Conservation (phyloP, 176 grass and related monocot species). For the Avena eriantha region DNA sequence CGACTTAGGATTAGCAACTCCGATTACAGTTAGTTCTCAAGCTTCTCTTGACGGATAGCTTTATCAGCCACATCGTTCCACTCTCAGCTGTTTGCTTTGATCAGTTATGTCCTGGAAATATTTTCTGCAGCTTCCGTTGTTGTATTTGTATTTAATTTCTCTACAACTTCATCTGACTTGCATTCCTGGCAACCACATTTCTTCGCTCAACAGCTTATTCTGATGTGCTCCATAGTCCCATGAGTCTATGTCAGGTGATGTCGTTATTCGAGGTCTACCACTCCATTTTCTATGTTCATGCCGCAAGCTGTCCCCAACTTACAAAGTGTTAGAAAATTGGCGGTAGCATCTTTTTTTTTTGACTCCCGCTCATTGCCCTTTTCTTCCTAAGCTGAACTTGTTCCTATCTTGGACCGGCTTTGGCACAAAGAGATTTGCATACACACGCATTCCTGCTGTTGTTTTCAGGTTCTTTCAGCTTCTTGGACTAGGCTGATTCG, state of each 20-base stretch:
- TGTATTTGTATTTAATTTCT: background rate
- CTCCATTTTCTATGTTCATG: conserved; percentile 24
- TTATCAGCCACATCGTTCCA: background rate
- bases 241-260: conserved; percentile 1
- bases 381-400: conserved; percentile 28
- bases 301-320: conserved; percentile 25
- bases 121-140: background rate
- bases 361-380: conserved; percentile 24
- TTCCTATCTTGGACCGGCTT: conserved; percentile 18
- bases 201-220: background rate
- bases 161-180: background rate
- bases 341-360: conserved; percentile 29
- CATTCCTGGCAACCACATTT: conserved; percentile 26
- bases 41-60: background rate
- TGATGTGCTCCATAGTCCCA: background rate
- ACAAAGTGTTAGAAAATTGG: conserved; percentile 14
- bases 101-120: background rate
- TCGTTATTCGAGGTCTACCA: background rate
- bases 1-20: background rate
- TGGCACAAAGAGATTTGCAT: background rate
- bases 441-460: background rate
- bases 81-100: background rate
- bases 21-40: background rate
- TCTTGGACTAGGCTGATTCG: background rate
- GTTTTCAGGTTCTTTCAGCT: conserved; percentile 34